Evolutionary conservation across 805 yeast species (phyloP).

Genomic region (Monosporozyma unispora): DNA sequence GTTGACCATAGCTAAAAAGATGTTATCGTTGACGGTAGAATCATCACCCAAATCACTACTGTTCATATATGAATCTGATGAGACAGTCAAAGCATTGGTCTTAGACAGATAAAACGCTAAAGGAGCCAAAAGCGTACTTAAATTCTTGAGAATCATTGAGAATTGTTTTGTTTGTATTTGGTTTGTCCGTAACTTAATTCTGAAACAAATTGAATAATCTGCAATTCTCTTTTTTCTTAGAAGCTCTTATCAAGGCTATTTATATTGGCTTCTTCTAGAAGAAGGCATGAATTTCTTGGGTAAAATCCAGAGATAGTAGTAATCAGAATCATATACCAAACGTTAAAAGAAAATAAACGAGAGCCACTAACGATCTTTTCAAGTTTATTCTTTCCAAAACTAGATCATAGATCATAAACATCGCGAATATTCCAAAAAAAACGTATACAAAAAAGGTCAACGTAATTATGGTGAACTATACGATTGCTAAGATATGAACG

Average conservation of each 20-base stretch:
- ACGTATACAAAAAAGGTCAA: too few species aligned
- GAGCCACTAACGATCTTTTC: too few species aligned
- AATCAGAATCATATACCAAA: too few species aligned
- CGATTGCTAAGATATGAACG: too few species aligned
- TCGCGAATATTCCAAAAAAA: too few species aligned
- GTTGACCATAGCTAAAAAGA: constrained; percentile 7
- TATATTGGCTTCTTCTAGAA: not conserved
- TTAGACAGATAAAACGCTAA: not conserved
- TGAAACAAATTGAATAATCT: not conserved
- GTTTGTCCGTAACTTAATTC: not conserved
- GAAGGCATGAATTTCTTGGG: not conserved
- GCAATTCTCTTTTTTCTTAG: not conserved
- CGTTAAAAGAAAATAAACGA: too few species aligned
- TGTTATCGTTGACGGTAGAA: constrained; percentile 4
- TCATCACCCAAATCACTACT: constrained; percentile 1
- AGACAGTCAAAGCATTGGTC: not conserved
- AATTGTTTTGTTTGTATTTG: not conserved
- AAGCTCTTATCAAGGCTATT: not conserved
- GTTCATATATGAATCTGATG: not conserved
- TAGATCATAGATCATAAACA: too few species aligned
- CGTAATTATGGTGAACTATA: too few species aligned
- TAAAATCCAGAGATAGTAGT: too few species aligned
- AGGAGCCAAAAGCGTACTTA: not conserved
- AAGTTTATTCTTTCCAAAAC: too few species aligned
- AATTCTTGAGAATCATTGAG: not conserved